These are phyloP conservation scores for Zygosaccharomyces gambellarensis DNA, from an alignment of 805 yeast genomes.

Conservation along the genomic window DNA sequence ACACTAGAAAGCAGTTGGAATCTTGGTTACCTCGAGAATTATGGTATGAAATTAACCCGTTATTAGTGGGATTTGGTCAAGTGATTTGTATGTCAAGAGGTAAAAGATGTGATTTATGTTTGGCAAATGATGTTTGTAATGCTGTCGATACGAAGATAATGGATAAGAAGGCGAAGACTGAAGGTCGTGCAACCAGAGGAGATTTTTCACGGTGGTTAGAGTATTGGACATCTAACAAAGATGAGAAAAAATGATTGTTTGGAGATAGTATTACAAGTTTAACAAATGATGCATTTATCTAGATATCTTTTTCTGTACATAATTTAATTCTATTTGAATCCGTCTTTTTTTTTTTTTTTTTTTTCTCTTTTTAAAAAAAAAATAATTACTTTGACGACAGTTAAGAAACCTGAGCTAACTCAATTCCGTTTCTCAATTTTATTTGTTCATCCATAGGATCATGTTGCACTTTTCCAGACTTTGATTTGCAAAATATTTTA, in stretches of 20 bases:
- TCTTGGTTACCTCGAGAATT: slow-evolving; percentile 65
- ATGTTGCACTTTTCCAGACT: slow-evolving; percentile 42
- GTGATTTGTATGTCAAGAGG: slow-evolving; percentile 72
- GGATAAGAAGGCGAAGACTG: slow-evolving; percentile 21
- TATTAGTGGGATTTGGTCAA: slow-evolving; percentile 92
- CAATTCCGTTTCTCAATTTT: neutral
- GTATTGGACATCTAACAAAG: slow-evolving; percentile 12
- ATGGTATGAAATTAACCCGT: slow-evolving; percentile 84
- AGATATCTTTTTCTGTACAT: neutral
- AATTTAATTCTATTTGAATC: neutral
- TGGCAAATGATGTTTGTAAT: slow-evolving; percentile 53
- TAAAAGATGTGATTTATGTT: slow-evolving; percentile 67
- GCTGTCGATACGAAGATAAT: slow-evolving; percentile 48
- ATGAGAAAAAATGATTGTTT: neutral
- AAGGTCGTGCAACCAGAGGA: slow-evolving; percentile 32
- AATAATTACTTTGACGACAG: neutral
- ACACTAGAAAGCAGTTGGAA: slow-evolving; percentile 63
- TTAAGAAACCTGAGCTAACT: neutral
- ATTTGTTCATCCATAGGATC: slow-evolving; percentile 8
- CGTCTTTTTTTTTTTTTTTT: neutral
- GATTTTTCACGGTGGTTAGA: slow-evolving; percentile 39
- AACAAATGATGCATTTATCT: neutral
- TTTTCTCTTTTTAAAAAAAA: neutral
- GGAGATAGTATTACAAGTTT: slow-evolving; percentile 1
- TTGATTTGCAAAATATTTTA: slow-evolving; percentile 74